A percentile compares a stretch with the other conserved stretches of the same genome.
phyloP scores from a whole-genome alignment of 805 yeast genomes.

The Lachancea thermotolerans region DNA sequence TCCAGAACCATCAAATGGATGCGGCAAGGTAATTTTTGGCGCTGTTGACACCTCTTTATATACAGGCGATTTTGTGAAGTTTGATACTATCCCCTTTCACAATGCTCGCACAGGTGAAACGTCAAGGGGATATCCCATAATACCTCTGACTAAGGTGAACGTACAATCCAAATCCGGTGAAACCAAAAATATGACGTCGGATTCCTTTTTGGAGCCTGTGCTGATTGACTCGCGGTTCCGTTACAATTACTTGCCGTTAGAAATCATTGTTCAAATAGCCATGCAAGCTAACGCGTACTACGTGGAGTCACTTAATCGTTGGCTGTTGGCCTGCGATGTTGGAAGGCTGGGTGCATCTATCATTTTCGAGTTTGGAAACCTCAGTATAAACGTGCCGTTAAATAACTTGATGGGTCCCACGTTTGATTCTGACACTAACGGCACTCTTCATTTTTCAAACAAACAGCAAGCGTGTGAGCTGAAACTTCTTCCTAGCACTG shows the following conservation, averaged over 20 bases:
- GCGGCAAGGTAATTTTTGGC: constrained; percentile 47
- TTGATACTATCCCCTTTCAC: constrained; percentile 42
- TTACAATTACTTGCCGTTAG: constrained; percentile 48
- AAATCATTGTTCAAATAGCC: constrained; percentile 53
- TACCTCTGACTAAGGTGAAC: constrained; percentile 41
- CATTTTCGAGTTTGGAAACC: constrained; percentile 46
- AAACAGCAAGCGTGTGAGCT: constrained; percentile 55
- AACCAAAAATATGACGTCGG: constrained; percentile 30
- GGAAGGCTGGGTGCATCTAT: constrained; percentile 43
- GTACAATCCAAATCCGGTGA: constrained; percentile 39
- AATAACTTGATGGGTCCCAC: constrained; percentile 40
- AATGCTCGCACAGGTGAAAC: constrained; percentile 15
- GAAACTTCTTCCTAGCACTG: constrained; percentile 41
- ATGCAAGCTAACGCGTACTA: constrained; percentile 65
- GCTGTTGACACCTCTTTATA: constrained; percentile 45
- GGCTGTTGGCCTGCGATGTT: constrained; percentile 61
- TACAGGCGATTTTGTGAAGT: constrained; percentile 42
- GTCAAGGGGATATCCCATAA: constrained; percentile 37
- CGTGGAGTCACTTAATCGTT: constrained; percentile 38
- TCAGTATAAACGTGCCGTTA: constrained; percentile 45
- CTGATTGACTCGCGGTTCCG: constrained; percentile 50
- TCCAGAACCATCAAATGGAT: neutral
- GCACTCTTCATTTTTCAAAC: constrained; percentile 40
- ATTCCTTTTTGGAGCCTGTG: constrained; percentile 42
- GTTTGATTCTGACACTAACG: constrained; percentile 25